Evolutionary conservation across 2,329 filamentous ascomycete species (phyloP).

Genomic region (Xylariales sp.): DNA sequence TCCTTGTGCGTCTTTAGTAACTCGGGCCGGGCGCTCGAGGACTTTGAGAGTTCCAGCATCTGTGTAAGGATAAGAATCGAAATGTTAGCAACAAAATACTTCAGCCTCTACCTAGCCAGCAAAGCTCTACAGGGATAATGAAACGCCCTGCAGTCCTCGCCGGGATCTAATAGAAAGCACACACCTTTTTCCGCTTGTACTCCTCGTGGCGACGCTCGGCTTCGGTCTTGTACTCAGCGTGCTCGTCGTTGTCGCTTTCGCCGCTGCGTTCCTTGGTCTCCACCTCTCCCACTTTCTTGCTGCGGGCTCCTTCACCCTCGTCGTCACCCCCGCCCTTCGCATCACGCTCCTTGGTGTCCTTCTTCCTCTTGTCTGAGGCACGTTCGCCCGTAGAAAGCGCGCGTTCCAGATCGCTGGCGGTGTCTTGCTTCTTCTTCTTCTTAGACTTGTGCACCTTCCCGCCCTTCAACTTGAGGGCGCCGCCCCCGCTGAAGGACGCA

Average conservation of each 20-base stretch:
- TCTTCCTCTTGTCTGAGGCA: conserved; percentile 30
- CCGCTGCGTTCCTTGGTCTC: conserved; percentile 26
- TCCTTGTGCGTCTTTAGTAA: conserved; percentile 96
- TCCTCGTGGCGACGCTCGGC: conserved; percentile 80
- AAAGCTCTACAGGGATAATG: conserved; percentile 6
- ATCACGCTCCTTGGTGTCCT: conserved; percentile 14
- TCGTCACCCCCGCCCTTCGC: conserved; percentile 19
- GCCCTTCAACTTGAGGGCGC: conserved; percentile 83
- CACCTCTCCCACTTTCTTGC: conserved; percentile 20
- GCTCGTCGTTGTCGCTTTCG: conserved; percentile 22
- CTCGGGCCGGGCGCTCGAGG: conserved; percentile 56
- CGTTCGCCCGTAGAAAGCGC: conserved; percentile 31
- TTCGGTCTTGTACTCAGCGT: conserved; percentile 66
- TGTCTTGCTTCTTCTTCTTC: conserved; percentile 57
- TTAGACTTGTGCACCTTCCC: conserved; percentile 59
- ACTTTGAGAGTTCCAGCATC: conserved; percentile 75
- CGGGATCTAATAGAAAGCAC: conserved; percentile 23
- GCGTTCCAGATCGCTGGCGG: conserved; percentile 42
- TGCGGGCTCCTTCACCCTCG: conserved; percentile 14
- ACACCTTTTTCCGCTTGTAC: conserved; percentile 71
- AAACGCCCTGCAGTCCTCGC: not conserved
- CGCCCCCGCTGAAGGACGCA: conserved; percentile 57
- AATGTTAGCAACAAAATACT: not conserved
- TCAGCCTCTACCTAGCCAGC: not conserved
- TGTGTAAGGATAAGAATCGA: too few species aligned